Evolutionary conservation across 1,284 basidiomycete species (phyloP).

Genomic region (Ganoderma meredithae): DNA sequence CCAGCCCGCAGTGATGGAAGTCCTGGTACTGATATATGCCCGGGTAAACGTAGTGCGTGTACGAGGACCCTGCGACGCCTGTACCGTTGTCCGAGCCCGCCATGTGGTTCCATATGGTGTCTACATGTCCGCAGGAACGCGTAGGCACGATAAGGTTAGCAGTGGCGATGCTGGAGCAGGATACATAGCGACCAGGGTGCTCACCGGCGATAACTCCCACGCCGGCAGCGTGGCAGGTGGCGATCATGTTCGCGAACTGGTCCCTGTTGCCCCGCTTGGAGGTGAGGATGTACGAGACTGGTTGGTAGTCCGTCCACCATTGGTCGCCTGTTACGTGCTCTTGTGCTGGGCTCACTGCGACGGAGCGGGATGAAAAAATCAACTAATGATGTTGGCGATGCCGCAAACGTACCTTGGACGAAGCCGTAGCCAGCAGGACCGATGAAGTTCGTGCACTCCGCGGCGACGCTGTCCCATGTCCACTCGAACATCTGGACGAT

Average conservation of each 20-base stretch:
- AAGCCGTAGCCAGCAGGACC: slow-evolving; percentile 73
- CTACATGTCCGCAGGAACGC: slow-evolving; percentile 40
- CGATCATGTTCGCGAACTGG: slow-evolving; percentile 65
- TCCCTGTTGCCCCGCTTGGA: slow-evolving; percentile 64
- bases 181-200: slow-evolving; percentile 23
- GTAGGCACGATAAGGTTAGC: not conserved
- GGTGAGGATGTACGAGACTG: slow-evolving; percentile 66
- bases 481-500: slow-evolving; percentile 47
- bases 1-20: slow-evolving; percentile 71
- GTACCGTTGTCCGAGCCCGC: slow-evolving; percentile 52
- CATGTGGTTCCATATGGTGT: slow-evolving; percentile 76
- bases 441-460: slow-evolving; percentile 70
- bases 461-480: slow-evolving; percentile 60
- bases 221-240: slow-evolving; percentile 64
- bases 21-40: slow-evolving; percentile 62
- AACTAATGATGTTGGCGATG: not conserved
- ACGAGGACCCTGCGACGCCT: slow-evolving; percentile 57
- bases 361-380: too few relatives aligned
- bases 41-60: slow-evolving; percentile 66
- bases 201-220: slow-evolving; percentile 66
- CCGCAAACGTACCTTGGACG: slow-evolving; percentile 59
- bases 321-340: slow-evolving; percentile 58
- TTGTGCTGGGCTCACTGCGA: slow-evolving; percentile 54
- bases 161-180: slow-evolving; percentile 1
- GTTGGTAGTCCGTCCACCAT: slow-evolving; percentile 79